Percentiles rank a stretch among this genome's conserved stretches.
Evolutionary conservation across 1,139 yeast genomes (phyloP).

Genomic region (Magnusiomyces ingens): DNA sequence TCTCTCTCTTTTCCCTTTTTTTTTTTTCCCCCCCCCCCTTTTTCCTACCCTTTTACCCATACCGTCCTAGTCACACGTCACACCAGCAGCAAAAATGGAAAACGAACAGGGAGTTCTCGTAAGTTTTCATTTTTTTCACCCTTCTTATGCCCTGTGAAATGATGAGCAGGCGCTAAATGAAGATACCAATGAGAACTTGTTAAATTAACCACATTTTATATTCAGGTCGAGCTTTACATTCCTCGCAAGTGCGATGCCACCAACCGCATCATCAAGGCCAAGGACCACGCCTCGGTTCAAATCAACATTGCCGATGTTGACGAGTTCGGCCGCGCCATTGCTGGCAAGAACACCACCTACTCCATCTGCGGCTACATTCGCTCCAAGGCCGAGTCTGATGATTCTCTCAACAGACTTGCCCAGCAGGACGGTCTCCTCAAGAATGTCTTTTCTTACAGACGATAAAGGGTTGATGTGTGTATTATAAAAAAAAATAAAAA

Average conservation of each 20-base stretch:
- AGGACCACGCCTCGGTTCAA: slow-evolving; percentile 99
- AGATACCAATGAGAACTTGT: not conserved
- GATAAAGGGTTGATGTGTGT: slow-evolving; percentile 48
- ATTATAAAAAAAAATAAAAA: no score
- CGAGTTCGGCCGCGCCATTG: slow-evolving; percentile 91
- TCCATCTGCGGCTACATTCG: slow-evolving; percentile 96
- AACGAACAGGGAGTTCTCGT: slow-evolving; percentile 99
- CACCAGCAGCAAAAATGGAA: slow-evolving; percentile 69
- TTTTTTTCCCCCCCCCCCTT: not conserved
- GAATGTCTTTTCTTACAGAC: slow-evolving; percentile 99
- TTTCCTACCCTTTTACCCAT: not conserved
- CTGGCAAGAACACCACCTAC: slow-evolving; percentile 89
- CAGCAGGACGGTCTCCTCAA: slow-evolving; percentile 97
- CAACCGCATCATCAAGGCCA: slow-evolving; percentile 99
- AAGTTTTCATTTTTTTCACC: slow-evolving; percentile 39
- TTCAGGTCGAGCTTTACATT: slow-evolving; percentile 97
- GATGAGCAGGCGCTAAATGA: not conserved
- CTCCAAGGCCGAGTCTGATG: slow-evolving; percentile 93
- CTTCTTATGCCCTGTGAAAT: not conserved
- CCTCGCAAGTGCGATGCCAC: slow-evolving; percentile 99
- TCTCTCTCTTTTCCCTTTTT: not conserved
- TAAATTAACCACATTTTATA: not conserved
- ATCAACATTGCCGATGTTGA: slow-evolving; percentile 82
- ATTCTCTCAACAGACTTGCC: slow-evolving; percentile 98
- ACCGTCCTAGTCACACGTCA: not conserved